Evolutionary conservation across 2,329 filamentous ascomycete species (phyloP).

Genomic region (Cercospora sojina): DNA sequence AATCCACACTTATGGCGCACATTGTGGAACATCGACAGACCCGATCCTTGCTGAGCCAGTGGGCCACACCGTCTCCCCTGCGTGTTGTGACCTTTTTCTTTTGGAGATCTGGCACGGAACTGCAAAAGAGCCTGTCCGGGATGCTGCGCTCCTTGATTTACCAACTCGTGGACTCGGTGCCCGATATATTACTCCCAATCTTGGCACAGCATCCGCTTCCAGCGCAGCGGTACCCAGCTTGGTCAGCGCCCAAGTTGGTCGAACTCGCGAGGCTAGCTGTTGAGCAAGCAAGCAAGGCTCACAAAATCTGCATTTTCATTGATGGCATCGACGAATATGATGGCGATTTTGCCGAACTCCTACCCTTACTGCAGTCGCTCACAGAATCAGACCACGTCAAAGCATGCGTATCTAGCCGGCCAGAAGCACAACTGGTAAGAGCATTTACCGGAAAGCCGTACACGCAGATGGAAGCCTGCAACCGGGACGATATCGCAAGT

Average conservation of each 20-base stretch:
- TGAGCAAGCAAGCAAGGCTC: neutral
- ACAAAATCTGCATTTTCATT: constrained; percentile 22
- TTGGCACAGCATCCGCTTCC: neutral
- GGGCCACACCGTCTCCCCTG: neutral
- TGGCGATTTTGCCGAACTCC: constrained; percentile 11
- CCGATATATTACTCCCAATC: neutral
- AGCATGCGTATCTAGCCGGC: neutral
- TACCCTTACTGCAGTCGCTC: neutral
- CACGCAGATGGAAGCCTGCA: neutral
- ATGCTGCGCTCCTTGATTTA: constrained; percentile 21
- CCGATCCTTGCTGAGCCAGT: neutral
- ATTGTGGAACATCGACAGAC: neutral
- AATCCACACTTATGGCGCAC: constrained; percentile 20
- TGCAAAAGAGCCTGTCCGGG: constrained; percentile 20
- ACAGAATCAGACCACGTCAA: neutral
- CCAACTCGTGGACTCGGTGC: constrained; percentile 4
- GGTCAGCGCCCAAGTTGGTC: neutral
- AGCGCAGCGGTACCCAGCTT: constrained; percentile 12
- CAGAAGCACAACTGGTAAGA: neutral
- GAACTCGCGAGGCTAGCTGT: constrained; percentile 4
- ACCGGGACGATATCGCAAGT: neutral
- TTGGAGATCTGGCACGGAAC: constrained; percentile 16
- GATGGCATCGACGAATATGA: constrained; percentile 26
- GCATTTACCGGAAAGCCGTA: neutral
- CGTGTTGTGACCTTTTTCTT: constrained; percentile 16